Evolutionary conservation across 768 basidiomycete species (phyloP).

Genomic region (Albatrellus ellisii): DNA sequence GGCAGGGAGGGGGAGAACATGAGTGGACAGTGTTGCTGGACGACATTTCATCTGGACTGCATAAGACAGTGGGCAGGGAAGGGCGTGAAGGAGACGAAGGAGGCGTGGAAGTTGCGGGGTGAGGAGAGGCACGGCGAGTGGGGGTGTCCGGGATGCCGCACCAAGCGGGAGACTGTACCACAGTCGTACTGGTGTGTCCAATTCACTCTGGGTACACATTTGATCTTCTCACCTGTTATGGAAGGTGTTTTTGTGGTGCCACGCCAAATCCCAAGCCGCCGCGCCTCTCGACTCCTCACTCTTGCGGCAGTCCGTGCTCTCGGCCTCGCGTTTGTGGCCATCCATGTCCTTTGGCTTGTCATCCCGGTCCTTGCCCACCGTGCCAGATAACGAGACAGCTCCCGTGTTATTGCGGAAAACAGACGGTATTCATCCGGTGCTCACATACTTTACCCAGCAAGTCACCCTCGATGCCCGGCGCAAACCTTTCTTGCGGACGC

Average conservation of each 20-base stretch:
- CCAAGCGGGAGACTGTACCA: slow-evolving; percentile 54
- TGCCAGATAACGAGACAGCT: slow-evolving; percentile 70
- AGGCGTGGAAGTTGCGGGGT: slow-evolving; percentile 62
- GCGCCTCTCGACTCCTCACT: slow-evolving; percentile 62
- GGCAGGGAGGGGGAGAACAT: slow-evolving; percentile 8
- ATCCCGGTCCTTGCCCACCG: slow-evolving; percentile 94
- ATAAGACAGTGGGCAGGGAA: slow-evolving; percentile 81
- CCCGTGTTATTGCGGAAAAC: slow-evolving; percentile 68
- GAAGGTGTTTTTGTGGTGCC: slow-evolving; percentile 77
- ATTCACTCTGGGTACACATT: not conserved
- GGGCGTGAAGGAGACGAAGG: slow-evolving; percentile 58
- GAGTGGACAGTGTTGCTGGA: slow-evolving; percentile 66
- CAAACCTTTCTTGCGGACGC: slow-evolving; percentile 25
- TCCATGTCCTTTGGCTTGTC: slow-evolving; percentile 74
- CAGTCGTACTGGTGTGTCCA: slow-evolving; percentile 47
- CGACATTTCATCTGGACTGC: slow-evolving; percentile 83
- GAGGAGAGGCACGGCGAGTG: slow-evolving; percentile 65
- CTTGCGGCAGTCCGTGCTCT: slow-evolving; percentile 59
- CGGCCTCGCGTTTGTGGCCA: slow-evolving; percentile 59
- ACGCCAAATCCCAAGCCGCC: slow-evolving; percentile 59
- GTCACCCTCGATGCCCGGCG: slow-evolving; percentile 10
- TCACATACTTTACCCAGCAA: slow-evolving; percentile 24
- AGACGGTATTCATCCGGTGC: slow-evolving; percentile 45
- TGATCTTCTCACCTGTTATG: not conserved
- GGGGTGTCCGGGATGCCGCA: slow-evolving; percentile 92